These are phyloP conservation scores for Arthrobotrys entomopaga DNA, from an alignment of 2,329 filamentous ascomycete species.

Conservation along the genomic window DNA sequence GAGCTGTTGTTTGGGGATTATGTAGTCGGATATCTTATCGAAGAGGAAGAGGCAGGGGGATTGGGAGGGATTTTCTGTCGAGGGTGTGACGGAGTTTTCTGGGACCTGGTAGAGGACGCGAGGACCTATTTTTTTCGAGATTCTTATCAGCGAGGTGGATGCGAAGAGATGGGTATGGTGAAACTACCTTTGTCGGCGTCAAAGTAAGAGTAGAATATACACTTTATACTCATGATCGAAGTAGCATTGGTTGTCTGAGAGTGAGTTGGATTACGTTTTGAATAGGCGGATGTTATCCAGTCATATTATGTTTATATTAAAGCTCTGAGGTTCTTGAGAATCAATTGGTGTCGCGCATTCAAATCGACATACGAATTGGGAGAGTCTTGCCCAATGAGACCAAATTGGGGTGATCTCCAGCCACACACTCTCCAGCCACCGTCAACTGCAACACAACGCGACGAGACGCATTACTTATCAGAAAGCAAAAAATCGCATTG, in stretches of 20 bases:
- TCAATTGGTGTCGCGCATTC: too few relatives aligned
- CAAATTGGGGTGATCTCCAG: too few relatives aligned
- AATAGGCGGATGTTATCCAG: too few relatives aligned
- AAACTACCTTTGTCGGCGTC: conserved; percentile 71
- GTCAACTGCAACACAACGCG: too few relatives aligned
- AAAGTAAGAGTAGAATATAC: conserved; percentile 77
- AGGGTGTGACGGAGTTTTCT: conserved; percentile 68
- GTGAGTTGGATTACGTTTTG: too few relatives aligned
- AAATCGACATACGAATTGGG: too few relatives aligned
- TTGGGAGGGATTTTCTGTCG: conserved; percentile 62
- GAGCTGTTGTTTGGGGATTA: conserved; percentile 93
- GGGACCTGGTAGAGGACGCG: conserved; percentile 74
- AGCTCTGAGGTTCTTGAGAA: too few relatives aligned
- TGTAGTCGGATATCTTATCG: conserved; percentile 85
- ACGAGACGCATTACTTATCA: too few relatives aligned
- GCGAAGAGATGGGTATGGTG: neutral
- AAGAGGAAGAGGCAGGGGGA: conserved; percentile 79
- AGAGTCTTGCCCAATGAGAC: too few relatives aligned
- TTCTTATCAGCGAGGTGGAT: conserved; percentile 40
- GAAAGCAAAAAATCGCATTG: too few relatives aligned
- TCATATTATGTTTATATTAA: too few relatives aligned
- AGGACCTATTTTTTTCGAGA: conserved; percentile 64
- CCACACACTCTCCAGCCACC: too few relatives aligned
- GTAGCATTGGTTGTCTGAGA: neutral
- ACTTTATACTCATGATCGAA: conserved; percentile 66